These are phyloP conservation scores for Naganishia sp. DNA, from an alignment of 1,284 basidiomycete species.

Conservation along the genomic window DNA sequence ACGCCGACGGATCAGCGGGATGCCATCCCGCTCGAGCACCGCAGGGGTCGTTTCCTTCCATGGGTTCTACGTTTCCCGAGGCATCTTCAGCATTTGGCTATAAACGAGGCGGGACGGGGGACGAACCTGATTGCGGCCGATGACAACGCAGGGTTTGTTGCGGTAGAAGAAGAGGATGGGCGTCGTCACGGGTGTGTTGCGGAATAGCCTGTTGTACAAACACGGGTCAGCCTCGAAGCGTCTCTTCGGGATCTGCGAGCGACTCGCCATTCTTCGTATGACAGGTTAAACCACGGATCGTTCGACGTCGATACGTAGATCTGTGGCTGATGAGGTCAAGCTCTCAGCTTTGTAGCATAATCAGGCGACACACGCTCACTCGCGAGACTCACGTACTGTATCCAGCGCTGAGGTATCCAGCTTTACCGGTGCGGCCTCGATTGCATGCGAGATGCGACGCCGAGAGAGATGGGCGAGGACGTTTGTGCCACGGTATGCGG, in stretches of 20 bases:
- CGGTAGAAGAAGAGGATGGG: conserved; percentile 86
- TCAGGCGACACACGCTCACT: too few species aligned
- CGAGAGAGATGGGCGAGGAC: background rate
- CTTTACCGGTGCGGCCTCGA: background rate
- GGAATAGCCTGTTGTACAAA: conserved; percentile 70
- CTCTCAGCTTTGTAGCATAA: background rate
- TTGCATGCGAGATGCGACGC: conserved; percentile 7
- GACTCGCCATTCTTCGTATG: conserved; percentile 85
- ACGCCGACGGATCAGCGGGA: conserved; percentile 80
- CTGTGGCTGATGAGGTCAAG: conserved; percentile 40
- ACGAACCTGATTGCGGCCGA: conserved; percentile 78
- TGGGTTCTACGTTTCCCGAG: conserved; percentile 67
- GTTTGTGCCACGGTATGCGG: background rate
- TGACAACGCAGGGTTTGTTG: conserved; percentile 85
- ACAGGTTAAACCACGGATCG: conserved; percentile 90
- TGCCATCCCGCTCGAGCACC: conserved; percentile 58
- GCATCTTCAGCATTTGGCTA: background rate
- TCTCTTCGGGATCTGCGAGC: background rate
- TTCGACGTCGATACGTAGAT: conserved; percentile 79
- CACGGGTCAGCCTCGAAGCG: conserved; percentile 4
- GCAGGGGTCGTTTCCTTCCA: conserved; percentile 92
- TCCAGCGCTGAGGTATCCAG: conserved; percentile 15
- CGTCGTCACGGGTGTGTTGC: conserved; percentile 65
- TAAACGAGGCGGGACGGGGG: too few species aligned
- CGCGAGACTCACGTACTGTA: conserved; percentile 22